Evolutionary conservation across 164 flowering plant species (phyloP).

Genomic region (Hamamelis virginiana): DNA sequence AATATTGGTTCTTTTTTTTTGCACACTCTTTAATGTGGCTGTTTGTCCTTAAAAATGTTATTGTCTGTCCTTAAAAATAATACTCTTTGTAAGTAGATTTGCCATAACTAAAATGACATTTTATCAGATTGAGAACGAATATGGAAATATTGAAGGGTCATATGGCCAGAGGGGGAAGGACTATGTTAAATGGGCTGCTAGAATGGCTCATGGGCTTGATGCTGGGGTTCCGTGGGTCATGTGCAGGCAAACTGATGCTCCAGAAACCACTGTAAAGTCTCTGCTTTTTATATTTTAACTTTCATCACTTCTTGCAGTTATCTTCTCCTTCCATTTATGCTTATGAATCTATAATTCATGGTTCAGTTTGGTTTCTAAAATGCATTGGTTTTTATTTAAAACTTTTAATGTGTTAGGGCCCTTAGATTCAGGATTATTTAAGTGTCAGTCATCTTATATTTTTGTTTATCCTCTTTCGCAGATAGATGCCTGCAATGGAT

Average conservation of each 20-base stretch:
- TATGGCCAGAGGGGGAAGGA: conserved; percentile 64
- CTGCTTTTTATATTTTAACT: background rate
- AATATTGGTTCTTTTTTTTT: too few species aligned
- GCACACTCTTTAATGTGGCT: background rate
- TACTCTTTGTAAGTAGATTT: too few species aligned
- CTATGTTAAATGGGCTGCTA: conserved; percentile 89
- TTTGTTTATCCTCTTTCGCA: conserved; percentile 30
- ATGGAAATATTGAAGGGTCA: conserved; percentile 70
- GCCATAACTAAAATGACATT: background rate
- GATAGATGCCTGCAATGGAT: conserved; percentile 92
- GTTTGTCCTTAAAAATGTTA: background rate
- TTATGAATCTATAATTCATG: too few species aligned
- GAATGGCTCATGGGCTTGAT: conserved; percentile 80
- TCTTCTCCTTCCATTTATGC: too few species aligned
- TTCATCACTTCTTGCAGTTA: background rate
- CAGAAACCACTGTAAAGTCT: conserved; percentile 39
- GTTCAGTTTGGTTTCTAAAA: too few species aligned
- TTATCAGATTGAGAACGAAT: conserved; percentile 93
- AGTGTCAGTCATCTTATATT: background rate
- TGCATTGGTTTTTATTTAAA: background rate
- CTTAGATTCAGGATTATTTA: background rate
- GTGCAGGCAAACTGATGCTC: conserved; percentile 95
- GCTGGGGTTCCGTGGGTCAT: conserved; percentile 99
- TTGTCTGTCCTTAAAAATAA: background rate
- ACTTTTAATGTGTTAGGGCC: background rate